Conservation (phyloP, 1,139 yeast genomes). For the Geotrichum carabidarum region DNA sequence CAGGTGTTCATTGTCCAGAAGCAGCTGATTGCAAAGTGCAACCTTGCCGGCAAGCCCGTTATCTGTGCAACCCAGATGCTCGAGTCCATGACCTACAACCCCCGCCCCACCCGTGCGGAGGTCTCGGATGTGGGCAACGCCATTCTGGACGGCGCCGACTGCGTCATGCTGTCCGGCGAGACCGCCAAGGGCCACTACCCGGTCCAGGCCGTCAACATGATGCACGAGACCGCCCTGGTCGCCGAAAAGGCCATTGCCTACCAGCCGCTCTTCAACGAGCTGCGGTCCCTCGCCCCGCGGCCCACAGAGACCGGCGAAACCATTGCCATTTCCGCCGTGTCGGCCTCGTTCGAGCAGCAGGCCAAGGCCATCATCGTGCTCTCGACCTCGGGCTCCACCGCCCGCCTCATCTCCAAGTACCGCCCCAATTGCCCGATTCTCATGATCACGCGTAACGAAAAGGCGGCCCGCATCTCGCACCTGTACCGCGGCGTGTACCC, state of each 20-base stretch:
- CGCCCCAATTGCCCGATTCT: constrained; percentile 96
- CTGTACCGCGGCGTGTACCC: constrained; percentile 98
- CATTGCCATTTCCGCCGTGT: constrained; percentile 93
- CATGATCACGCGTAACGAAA: constrained; percentile 94
- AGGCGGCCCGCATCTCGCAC: constrained; percentile 92
- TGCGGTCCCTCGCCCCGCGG: constrained; percentile 76
- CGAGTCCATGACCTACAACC: constrained; percentile 99
- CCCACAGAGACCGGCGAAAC: constrained; percentile 96
- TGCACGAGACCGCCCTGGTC: constrained; percentile 94
- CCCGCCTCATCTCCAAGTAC: constrained; percentile 94
- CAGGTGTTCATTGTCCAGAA: constrained; percentile 98
- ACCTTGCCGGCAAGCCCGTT: constrained; percentile 98
- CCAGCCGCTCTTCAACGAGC: constrained; percentile 78
- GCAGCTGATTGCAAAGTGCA: constrained; percentile 98
- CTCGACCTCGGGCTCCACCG: constrained; percentile 91
- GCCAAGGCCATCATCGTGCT: constrained; percentile 96
- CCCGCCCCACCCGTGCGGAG: constrained; percentile 99
- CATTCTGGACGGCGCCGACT: constrained; percentile 98
- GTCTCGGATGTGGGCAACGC: constrained; percentile 99
- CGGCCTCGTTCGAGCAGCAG: constrained; percentile 91
- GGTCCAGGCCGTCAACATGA: constrained; percentile 92
- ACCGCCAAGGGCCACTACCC: constrained; percentile 99
- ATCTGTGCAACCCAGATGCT: constrained; percentile 99
- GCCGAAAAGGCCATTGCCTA: constrained; percentile 98
- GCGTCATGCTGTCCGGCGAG: constrained; percentile 99